These are phyloP conservation scores for Populus alba DNA, from an alignment of 345 rosid species.

Conservation along the genomic window DNA sequence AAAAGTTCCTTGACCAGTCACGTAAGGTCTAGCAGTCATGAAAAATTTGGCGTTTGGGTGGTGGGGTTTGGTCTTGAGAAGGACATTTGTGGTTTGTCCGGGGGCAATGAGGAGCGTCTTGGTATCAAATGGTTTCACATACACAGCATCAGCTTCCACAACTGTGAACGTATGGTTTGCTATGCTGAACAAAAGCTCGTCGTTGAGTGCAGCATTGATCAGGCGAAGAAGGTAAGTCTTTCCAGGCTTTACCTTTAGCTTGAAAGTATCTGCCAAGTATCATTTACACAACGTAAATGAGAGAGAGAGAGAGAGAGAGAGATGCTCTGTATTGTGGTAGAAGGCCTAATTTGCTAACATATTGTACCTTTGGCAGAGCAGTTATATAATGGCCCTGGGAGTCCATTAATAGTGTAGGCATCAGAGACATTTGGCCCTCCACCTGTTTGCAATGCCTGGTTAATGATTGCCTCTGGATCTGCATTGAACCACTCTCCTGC, in stretches of 20 bases:
- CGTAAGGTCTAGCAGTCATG: constrained; percentile 3
- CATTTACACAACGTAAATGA: no score
- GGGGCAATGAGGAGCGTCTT: not conserved
- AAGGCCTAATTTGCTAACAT: no score
- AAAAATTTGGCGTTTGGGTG: constrained; percentile 2
- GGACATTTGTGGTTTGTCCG: not conserved
- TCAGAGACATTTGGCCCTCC: constrained; percentile 1
- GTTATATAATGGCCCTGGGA: constrained; percentile 1
- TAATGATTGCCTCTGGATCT: constrained; percentile 1
- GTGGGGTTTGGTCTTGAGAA: constrained; percentile 1
- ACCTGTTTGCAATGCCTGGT: not conserved
- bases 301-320: no score
- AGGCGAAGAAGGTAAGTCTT: not conserved
- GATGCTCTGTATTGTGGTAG: no score
- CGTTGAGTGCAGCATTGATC: not conserved
- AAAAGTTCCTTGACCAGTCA: constrained; percentile 3
- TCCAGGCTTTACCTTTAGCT: not conserved
- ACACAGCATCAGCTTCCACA: not conserved
- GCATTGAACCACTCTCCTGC: constrained; percentile 4
- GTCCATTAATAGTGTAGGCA: not conserved
- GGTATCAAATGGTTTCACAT: not conserved
- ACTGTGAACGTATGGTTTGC: not conserved
- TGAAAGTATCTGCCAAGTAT: not conserved
- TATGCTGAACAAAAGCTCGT: not conserved
- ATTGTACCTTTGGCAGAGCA: constrained; percentile 1